These are phyloP conservation scores for Podila clonocystis DNA, from an alignment of 192 early-diverging fungal species.

Conservation along the genomic window DNA sequence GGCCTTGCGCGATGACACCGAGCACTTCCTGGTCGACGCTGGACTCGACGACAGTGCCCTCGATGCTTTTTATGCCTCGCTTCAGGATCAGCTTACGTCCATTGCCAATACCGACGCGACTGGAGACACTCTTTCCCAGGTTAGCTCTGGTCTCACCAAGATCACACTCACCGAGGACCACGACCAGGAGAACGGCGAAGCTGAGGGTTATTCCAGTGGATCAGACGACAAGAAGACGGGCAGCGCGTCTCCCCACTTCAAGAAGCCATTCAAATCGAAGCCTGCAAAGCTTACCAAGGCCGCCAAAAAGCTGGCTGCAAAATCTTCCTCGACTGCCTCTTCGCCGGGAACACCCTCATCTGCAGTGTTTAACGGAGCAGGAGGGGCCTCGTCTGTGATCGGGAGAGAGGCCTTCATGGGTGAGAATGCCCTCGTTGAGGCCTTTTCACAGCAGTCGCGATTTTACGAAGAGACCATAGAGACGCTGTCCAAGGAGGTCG, in stretches of 20 bases:
- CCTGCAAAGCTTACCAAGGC: slow-evolving; percentile 43
- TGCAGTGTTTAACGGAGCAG: too few species aligned
- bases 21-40: slow-evolving; percentile 71
- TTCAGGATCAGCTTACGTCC: slow-evolving; percentile 7
- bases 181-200: slow-evolving; percentile 16
- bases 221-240: slow-evolving; percentile 8
- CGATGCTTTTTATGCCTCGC: slow-evolving; percentile 53
- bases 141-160: slow-evolving; percentile 6
- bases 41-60: slow-evolving; percentile 61
- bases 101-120: background rate
- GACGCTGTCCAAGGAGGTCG: slow-evolving; percentile 82
- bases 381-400: slow-evolving; percentile 5
- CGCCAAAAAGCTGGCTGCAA: slow-evolving; percentile 47
- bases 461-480: slow-evolving; percentile 87
- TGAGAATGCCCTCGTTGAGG: slow-evolving; percentile 60
- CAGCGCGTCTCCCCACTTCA: slow-evolving; percentile 12
- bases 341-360: background rate
- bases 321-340: slow-evolving; percentile 2
- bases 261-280: slow-evolving; percentile 29
- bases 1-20: slow-evolving; percentile 66
- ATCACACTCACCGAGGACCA: slow-evolving; percentile 24
- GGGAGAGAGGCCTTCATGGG: slow-evolving; percentile 17
- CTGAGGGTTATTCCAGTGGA: slow-evolving; percentile 4
- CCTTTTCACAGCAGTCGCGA: slow-evolving; percentile 82
- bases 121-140: slow-evolving; percentile 4